Conservation (phyloP, 2,329 filamentous ascomycete species). For the Neodidymelliopsis sp. region DNA sequence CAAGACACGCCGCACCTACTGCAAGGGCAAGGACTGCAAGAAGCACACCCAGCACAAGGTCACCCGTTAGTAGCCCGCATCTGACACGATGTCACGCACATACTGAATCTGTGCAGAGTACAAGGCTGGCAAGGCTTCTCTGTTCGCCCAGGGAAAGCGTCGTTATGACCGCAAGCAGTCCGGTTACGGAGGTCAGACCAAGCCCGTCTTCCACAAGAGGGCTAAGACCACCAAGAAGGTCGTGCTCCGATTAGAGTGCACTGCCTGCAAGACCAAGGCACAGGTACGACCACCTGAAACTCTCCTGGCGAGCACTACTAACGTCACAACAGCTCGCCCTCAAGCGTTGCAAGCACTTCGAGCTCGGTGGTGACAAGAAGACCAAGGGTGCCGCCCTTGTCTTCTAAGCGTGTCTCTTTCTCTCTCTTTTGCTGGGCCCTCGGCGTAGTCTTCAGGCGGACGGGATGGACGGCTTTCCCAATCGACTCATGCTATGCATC, state of each 20-base stretch:
- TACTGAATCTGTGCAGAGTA: constrained; percentile 65
- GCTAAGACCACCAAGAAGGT: constrained; percentile 99
- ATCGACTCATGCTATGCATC: constrained; percentile 44
- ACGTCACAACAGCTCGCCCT: constrained; percentile 83
- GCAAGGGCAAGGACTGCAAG: constrained; percentile 93
- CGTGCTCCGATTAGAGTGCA: constrained; percentile 97
- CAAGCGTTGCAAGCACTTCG: constrained; percentile 99
- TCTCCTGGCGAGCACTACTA: constrained; percentile 10
- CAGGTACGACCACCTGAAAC: constrained; percentile 30
- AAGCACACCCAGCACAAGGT: constrained; percentile 52
- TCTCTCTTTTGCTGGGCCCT: constrained; percentile 51
- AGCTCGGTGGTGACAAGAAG: constrained; percentile 99
- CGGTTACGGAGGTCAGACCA: constrained; percentile 99
- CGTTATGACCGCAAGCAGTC: constrained; percentile 92
- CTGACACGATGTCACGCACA: constrained; percentile 9
- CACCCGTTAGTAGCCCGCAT: constrained; percentile 43
- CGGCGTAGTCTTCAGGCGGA: constrained; percentile 49
- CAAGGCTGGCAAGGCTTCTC: constrained; percentile 95
- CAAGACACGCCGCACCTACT: constrained; percentile 97
- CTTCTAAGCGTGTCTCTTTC: constrained; percentile 78
- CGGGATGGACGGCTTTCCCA: constrained; percentile 45
- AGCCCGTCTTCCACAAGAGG: constrained; percentile 99
- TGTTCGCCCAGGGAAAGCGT: constrained; percentile 98
- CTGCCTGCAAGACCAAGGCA: constrained; percentile 75
- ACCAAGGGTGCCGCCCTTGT: constrained; percentile 99